phyloP scores from a whole-genome alignment of 2,329 filamentous ascomycete genomes.

The Sporothrix brunneoviolacea region DNA sequence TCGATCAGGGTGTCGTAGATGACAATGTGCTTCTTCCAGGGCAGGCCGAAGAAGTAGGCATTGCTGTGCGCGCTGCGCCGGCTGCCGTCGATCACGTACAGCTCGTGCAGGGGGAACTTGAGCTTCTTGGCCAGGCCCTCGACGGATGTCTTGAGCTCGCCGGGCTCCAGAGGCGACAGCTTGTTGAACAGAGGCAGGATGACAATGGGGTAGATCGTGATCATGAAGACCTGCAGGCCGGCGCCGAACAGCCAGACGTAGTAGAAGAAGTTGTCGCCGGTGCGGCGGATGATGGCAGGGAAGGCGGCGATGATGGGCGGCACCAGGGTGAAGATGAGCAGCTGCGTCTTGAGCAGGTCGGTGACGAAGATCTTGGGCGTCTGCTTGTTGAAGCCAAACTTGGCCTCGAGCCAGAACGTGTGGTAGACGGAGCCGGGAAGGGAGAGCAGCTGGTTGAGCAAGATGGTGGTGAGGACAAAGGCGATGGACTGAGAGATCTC shows the following conservation, averaged over 20 bases:
- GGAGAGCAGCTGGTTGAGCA: constrained; percentile 72
- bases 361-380: constrained; percentile 80
- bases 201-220: constrained; percentile 90
- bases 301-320: constrained; percentile 88
- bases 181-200: constrained; percentile 98
- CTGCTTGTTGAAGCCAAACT: constrained; percentile 99
- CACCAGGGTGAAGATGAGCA: constrained; percentile 71
- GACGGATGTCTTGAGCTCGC: constrained; percentile 79
- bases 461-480: constrained; percentile 81
- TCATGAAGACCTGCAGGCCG: constrained; percentile 84
- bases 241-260: constrained; percentile 94
- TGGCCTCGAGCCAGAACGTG: constrained; percentile 92
- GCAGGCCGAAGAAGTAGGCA: constrained; percentile 89
- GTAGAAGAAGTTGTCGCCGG: constrained; percentile 92
- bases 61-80: constrained; percentile 86
- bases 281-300: constrained; percentile 88
- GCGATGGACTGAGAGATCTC: constrained; percentile 91
- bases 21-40: constrained; percentile 99
- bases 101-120: constrained; percentile 84
- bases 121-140: constrained; percentile 77
- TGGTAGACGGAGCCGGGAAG: constrained; percentile 83
- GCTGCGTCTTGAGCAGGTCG: constrained; percentile 87
- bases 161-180: constrained; percentile 82
- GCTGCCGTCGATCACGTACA: constrained; percentile 91
- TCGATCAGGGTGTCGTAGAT: constrained; percentile 97